These are phyloP conservation scores for Apostasia shenzhenica DNA, from an alignment of 106 monocot species.

Conservation along the genomic window DNA sequence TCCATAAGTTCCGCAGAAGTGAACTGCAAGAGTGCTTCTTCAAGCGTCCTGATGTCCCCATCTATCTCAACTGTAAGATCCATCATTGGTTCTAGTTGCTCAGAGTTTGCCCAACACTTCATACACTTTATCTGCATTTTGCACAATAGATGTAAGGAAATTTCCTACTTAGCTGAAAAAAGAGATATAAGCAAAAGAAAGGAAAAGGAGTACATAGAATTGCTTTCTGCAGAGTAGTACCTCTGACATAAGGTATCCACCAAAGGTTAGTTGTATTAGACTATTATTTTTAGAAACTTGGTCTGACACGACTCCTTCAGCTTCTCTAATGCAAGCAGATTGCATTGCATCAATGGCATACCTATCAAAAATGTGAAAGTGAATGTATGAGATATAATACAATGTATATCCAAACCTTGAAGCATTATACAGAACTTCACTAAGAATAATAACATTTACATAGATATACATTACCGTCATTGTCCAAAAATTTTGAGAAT, in stretches of 20 bases:
- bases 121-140: conserved; percentile 76
- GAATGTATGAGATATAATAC: not conserved
- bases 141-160: conserved; percentile 6
- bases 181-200: not conserved
- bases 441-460: too few relatives aligned
- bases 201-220: not conserved
- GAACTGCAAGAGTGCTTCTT: conserved; percentile 65
- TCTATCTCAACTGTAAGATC: conserved; percentile 91
- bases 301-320: conserved; percentile 11
- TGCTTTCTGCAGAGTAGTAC: conserved; percentile 10
- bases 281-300: conserved; percentile 42
- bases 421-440: too few relatives aligned
- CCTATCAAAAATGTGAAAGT: conserved; percentile 23
- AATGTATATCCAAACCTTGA: too few relatives aligned
- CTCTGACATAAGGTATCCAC: conserved; percentile 85
- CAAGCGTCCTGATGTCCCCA: conserved; percentile 63
- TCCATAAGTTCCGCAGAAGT: conserved; percentile 71
- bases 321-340: conserved; percentile 51
- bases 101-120: conserved; percentile 63
- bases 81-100: conserved; percentile 63
- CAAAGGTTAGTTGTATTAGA: conserved; percentile 75
- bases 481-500: too few relatives aligned
- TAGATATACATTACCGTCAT: too few relatives aligned
- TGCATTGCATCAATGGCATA: conserved; percentile 88
- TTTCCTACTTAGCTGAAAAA: not conserved